phyloP scores from a whole-genome alignment of 176 grass and related monocot genomes.

The Cenchrus fungigraminus region DNA sequence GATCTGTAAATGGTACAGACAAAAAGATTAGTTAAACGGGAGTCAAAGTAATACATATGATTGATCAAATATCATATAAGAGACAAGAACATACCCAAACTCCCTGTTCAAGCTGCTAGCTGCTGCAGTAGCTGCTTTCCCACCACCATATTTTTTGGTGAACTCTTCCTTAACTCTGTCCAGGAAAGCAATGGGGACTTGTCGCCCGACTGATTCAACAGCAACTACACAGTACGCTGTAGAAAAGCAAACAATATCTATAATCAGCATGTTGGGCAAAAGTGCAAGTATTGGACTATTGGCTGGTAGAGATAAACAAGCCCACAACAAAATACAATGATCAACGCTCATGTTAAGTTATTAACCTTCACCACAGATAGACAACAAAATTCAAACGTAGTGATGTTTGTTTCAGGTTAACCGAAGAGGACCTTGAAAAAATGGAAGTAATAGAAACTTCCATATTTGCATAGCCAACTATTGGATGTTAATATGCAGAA shows the following conservation, averaged over 20 bases:
- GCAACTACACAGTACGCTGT: slow-evolving; percentile 92
- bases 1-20: slow-evolving; percentile 50
- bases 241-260: slow-evolving; percentile 33
- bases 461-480: not conserved
- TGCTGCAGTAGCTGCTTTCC: slow-evolving; percentile 84
- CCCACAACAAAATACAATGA: not conserved
- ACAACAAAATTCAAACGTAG: not conserved
- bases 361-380: not conserved
- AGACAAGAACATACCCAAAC: slow-evolving; percentile 61
- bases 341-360: not conserved
- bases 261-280: not conserved
- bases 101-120: slow-evolving; percentile 79
- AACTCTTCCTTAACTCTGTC: slow-evolving; percentile 95
- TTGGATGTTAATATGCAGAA: not conserved
- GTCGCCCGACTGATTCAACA: slow-evolving; percentile 90
- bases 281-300: not conserved
- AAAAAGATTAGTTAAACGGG: slow-evolving; percentile 15
- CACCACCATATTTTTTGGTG: slow-evolving; percentile 82
- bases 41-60: not conserved
- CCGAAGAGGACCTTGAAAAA: not conserved
- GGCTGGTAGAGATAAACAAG: not conserved
- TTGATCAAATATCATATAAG: not conserved
- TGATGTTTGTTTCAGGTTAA: not conserved
- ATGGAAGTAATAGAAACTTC: not conserved
- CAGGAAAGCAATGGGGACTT: slow-evolving; percentile 88